Base-by-base conservation (phyloP, 345 rosid genomes). In the Linum tenue region DNA sequence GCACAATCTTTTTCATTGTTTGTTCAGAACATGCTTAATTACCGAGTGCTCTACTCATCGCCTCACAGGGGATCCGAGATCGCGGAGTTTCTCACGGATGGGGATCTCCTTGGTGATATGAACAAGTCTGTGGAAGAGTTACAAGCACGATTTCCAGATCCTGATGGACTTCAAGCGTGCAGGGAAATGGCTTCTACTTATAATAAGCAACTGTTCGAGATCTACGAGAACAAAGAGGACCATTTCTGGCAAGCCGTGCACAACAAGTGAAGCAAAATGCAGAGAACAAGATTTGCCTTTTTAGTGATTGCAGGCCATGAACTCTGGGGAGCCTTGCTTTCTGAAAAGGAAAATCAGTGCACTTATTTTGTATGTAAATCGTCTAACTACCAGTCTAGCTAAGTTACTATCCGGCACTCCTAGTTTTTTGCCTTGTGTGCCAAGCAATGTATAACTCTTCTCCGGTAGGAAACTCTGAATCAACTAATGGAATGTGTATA, bases 131-230 rank as follows among this genome's bases (percentile, higher is more conserved):
- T 73, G 3, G 37, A 80, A 74, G 82, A 91, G 69, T 62, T 91
- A 81, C 43, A 73, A 68, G 69, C 55, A n/a, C 67, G 59, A 22
- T 22, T 22, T 22, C 31, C 31, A 65, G 78, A 78, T 42, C 51
- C 41, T 14, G 55, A 63, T 6, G 90, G 65, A 0, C 75, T 82
- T 62, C 88, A 83, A 71, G 42, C 50, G 40, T 88, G 94, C 80
- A 73, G 78, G 69, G 65, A 41, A 0, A 60, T 91, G 37, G 94
- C 90, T 36, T 38, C 44, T 17, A 77, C 14, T 22, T 86, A 91
- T 70, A 83, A 88, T 0, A 85, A 79, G 75, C 96, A 91, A 63
- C 65, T 91, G 72, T 91, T 91, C 31, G 50, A 75, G 73, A 91
- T 88, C 62, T 91, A 80, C 68, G 70, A 80, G 66, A 83, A 76